Evolutionary conservation across 1,139 yeast species (phyloP), one percentile per base, ranked within the genome.

Genomic region (Casaregolazyma lundiana): DNA sequence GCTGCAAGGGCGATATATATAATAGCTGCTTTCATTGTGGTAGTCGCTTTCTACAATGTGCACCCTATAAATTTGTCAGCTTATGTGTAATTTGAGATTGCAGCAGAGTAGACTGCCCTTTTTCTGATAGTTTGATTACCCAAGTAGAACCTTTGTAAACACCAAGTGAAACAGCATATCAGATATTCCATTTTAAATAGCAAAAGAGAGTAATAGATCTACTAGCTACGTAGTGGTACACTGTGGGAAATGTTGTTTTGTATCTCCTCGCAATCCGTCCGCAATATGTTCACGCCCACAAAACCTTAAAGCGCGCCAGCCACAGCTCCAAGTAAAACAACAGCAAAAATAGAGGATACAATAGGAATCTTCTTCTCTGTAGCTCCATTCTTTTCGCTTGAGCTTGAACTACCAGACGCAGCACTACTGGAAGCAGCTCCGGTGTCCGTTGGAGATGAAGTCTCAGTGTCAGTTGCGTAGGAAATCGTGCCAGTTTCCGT

Each of bases 371-470:
- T 26, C 13, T 26, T 26, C 2, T 13, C 6, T 7, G 32, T 26
- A 4, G 11, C 32, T 3, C 32, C 32, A 26, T 26, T 15, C 5
- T 26, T 26, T 6, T 26, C n/a, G n/a, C n/a, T n/a, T n/a, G n/a
- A n/a, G n/a, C n/a, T n/a, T n/a, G 30, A 3, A 17, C 35, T 26
- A 24, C 38, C 35, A 21, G 41, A 37, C 3, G 19, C 32, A 19
- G 42, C 41, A 7, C 21, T 30, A 32, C 39, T 32, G 13, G 21
- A 21, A 11, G 35, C 36, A 16, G 35, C 16, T 6, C 6, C 24
- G 35, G 30, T 41, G 20, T n/a, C 44, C 21, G 21, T 36, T 15
- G 21, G 38, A 5, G 13, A 32, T 21, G 42, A 19, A 6, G 35
- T 13, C 17, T 21, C 22, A 20, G 35, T 13, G 32, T 18, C 38